Evolutionary conservation across 192 early-diverging fungal genomes (phyloP).

Genomic region (Backusella liffmaniae): DNA sequence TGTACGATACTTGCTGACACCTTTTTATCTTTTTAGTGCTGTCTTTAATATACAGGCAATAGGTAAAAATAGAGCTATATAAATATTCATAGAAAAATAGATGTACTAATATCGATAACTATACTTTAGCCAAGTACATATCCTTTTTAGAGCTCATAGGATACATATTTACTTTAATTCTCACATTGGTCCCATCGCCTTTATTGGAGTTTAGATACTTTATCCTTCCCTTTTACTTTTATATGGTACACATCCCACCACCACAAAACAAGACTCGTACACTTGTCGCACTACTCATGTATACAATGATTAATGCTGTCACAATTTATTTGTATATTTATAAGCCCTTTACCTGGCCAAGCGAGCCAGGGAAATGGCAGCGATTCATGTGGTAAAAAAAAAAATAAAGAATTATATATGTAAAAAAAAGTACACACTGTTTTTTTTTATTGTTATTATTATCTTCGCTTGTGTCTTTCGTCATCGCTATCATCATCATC

Average conservation of each 20-base stretch:
- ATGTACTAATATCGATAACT: constrained; percentile 9
- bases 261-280: constrained; percentile 20
- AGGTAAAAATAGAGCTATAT: constrained; percentile 39
- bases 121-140: constrained; percentile 34
- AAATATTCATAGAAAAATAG: background rate
- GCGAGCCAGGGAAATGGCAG: constrained; percentile 66
- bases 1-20: constrained; percentile 60
- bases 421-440: background rate
- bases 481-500: constrained; percentile 35
- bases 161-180: constrained; percentile 48
- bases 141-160: constrained; percentile 54
- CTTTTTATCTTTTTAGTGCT: constrained; percentile 57
- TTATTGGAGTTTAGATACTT: constrained; percentile 96
- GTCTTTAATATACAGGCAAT: constrained; percentile 42
- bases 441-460: background rate
- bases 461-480: constrained; percentile 25
- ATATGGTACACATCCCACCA: constrained; percentile 60
- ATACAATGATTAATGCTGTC: constrained; percentile 56
- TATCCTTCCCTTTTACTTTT: constrained; percentile 81
- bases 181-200: constrained; percentile 86
- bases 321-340: constrained; percentile 78
- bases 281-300: constrained; percentile 47
- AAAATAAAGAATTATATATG: background rate
- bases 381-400: constrained; percentile 90
- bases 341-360: constrained; percentile 73